Percentiles rank a stretch among this genome's conserved stretches.
phyloP scores from a whole-genome alignment of 352 stramenopile genomes.

The Salisapilia sapeloensis region DNA sequence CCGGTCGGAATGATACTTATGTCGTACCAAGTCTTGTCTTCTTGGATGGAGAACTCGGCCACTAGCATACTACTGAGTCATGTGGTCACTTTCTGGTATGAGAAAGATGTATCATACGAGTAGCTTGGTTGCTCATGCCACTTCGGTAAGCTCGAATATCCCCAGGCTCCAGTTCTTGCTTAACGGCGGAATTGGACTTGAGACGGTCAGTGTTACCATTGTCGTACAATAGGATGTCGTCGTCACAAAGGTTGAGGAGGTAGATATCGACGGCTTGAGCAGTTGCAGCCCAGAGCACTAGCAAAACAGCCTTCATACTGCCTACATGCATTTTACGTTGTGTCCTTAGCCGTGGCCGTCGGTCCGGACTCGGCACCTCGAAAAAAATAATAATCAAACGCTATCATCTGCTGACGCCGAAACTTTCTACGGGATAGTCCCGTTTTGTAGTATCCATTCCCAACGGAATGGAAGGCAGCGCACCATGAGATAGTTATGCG shows the following conservation, averaged over 20 bases:
- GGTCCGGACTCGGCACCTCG: too few relatives aligned
- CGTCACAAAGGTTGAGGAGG: conserved; percentile 19
- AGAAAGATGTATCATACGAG: conserved; percentile 3
- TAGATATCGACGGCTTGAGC: conserved; percentile 11
- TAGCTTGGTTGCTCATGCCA: conserved; percentile 6
- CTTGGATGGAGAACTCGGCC: conserved; percentile 18
- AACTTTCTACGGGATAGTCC: too few relatives aligned
- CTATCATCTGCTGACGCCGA: too few relatives aligned
- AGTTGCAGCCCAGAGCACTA: conserved; percentile 1
- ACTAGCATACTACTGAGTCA: conserved; percentile 7
- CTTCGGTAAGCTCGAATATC: conserved; percentile 4
- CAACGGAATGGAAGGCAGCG: too few relatives aligned
- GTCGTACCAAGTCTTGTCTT: conserved; percentile 19
- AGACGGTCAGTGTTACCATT: conserved; percentile 9
- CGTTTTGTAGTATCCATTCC: too few relatives aligned
- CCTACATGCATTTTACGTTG: too few relatives aligned
- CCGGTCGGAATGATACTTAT: conserved; percentile 24
- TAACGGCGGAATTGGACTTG: conserved; percentile 3
- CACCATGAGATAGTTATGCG: too few relatives aligned
- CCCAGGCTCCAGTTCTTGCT: conserved; percentile 6
- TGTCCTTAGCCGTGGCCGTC: too few relatives aligned
- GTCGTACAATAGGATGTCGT: conserved; percentile 14
- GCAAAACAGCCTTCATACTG: too few relatives aligned
- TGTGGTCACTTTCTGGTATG: not conserved
- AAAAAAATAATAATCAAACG: too few relatives aligned